These are phyloP conservation scores for Plasmodium adleri DNA, from an alignment of 169 alveolate species.

Conservation along the genomic window DNA sequence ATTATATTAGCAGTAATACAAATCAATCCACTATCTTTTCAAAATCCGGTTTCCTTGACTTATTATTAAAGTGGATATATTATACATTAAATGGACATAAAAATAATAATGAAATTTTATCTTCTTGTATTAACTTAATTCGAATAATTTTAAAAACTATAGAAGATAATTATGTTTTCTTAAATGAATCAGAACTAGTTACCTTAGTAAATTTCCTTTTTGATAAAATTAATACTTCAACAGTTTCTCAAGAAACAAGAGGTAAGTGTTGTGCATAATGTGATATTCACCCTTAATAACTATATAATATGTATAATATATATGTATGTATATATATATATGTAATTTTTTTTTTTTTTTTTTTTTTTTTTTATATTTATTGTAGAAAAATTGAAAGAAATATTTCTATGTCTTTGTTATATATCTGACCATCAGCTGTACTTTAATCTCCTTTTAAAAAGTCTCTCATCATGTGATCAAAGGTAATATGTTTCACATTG, in stretches of 20 bases:
- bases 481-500: slow-evolving; percentile 8
- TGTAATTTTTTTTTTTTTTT: too few relatives aligned
- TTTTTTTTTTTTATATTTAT: neutral
- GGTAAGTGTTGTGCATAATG: slow-evolving; percentile 9
- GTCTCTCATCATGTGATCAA: slow-evolving; percentile 29
- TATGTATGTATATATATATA: too few relatives aligned
- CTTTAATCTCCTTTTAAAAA: slow-evolving; percentile 40
- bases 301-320: too few relatives aligned
- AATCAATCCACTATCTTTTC: slow-evolving; percentile 68
- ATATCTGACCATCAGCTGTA: slow-evolving; percentile 46
- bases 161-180: slow-evolving; percentile 51
- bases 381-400: slow-evolving; percentile 49
- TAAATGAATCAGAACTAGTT: slow-evolving; percentile 46
- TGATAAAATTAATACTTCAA: slow-evolving; percentile 27
- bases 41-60: slow-evolving; percentile 45
- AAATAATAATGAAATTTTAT: slow-evolving; percentile 22
- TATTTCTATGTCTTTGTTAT: slow-evolving; percentile 56
- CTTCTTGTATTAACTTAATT: slow-evolving; percentile 29
- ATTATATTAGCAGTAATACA: slow-evolving; percentile 44
- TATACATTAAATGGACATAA: slow-evolving; percentile 38
- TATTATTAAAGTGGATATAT: slow-evolving; percentile 59
- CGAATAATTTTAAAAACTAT: slow-evolving; percentile 52
- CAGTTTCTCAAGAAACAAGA: slow-evolving; percentile 30
- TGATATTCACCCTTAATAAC: neutral
- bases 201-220: slow-evolving; percentile 35